phyloP scores from a whole-genome alignment of 306 rosid species.

The Morella rubra region DNA sequence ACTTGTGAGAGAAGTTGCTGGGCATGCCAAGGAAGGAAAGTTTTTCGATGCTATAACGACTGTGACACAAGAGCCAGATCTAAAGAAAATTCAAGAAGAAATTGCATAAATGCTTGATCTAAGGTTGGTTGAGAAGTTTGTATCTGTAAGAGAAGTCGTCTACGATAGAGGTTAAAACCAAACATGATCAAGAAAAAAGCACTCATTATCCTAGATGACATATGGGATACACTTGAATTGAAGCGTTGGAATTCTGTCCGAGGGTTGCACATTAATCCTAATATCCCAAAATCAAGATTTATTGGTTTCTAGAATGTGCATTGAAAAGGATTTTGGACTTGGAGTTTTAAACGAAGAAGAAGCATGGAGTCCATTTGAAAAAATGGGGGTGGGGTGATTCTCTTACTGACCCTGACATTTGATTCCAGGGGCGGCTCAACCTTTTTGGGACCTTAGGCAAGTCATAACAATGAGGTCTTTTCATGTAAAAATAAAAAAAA shows the following conservation, averaged over 20 bases:
- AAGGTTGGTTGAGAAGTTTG: neutral
- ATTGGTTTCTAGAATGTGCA: neutral
- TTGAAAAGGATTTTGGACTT: neutral
- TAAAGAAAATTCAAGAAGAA: neutral
- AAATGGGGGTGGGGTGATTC: neutral
- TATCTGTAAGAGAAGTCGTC: neutral
- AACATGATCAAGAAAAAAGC: neutral
- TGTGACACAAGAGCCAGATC: neutral
- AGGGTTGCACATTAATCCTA: neutral
- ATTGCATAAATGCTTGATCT: neutral
- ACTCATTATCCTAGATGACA: slow-evolving; percentile 9
- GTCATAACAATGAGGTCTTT: no score
- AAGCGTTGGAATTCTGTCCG: slow-evolving; percentile 10
- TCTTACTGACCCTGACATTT: neutral
- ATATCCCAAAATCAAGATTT: neutral
- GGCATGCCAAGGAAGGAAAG: neutral
- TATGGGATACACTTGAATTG: neutral
- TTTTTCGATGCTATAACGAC: neutral
- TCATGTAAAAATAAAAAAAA: no score
- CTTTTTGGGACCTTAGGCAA: no score
- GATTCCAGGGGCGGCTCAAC: no score
- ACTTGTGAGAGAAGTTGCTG: neutral
- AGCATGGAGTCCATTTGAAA: slow-evolving; percentile 12
- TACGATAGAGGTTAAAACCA: neutral
- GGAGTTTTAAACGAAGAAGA: neutral